A percentile compares a stretch with the other conserved stretches of the same genome.
Conservation (phyloP, 495 filamentous ascomycete species). For the Elasticomyces elasticus region DNA sequence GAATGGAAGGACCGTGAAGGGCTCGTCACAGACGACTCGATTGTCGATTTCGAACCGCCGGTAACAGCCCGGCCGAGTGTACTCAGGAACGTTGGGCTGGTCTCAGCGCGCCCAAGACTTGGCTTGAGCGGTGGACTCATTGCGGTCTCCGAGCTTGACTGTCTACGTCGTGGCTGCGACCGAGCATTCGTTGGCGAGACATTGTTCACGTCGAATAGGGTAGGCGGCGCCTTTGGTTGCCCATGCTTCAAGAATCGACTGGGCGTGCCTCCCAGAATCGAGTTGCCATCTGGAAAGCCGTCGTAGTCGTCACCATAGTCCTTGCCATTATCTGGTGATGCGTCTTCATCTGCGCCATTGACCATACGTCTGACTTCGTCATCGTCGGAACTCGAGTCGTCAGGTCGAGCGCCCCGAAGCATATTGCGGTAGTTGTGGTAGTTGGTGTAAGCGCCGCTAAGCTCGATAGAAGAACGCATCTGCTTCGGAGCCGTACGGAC, state of each 20-base stretch:
- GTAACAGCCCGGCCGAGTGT: background rate
- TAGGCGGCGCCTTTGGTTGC: background rate
- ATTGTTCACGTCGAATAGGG: conserved; percentile 7
- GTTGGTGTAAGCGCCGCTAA: conserved; percentile 9
- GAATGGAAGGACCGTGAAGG: conserved; percentile 9
- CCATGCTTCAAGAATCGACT: conserved; percentile 21
- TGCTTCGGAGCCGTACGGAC: conserved; percentile 10
- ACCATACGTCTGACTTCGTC: background rate
- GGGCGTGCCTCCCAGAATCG: conserved; percentile 19
- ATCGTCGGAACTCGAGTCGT: conserved; percentile 3
- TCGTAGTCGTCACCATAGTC: conserved; percentile 15
- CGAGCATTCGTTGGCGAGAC: conserved; percentile 3
- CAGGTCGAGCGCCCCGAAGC: background rate
- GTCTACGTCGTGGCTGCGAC: conserved; percentile 6
- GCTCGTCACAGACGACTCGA: conserved; percentile 3
- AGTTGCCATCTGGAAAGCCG: conserved; percentile 23
- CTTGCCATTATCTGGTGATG: background rate
- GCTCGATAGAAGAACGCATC: conserved; percentile 13
- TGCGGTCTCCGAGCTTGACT: conserved; percentile 9
- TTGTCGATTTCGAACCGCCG: background rate
- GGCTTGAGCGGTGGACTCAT: conserved; percentile 12
- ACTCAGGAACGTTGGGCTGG: conserved; percentile 14
- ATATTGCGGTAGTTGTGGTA: background rate
- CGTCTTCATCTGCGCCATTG: conserved; percentile 2
- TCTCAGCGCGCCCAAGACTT: conserved; percentile 14